Percentiles rank a stretch among this genome's conserved stretches.
Evolutionary conservation across 306 rosid species (phyloP).

Genomic region (Mimosa pudica): DNA sequence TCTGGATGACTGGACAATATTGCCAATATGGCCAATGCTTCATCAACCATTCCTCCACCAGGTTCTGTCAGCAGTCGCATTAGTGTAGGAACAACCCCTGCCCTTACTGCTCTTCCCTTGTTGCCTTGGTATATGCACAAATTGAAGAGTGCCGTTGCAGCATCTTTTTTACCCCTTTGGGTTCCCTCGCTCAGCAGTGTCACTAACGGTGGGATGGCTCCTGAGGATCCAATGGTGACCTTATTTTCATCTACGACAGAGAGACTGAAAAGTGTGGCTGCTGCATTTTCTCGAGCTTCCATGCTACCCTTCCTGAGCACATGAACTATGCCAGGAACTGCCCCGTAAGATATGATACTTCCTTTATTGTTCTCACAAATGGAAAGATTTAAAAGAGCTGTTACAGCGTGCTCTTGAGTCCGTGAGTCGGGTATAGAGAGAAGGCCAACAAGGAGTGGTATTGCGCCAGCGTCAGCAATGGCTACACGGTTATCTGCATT

Average conservation of each 20-base stretch:
- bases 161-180: conserved; percentile 97
- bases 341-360: conserved; percentile 76
- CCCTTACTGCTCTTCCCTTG: conserved; percentile 95
- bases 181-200: conserved; percentile 85
- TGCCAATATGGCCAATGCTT: conserved; percentile 94
- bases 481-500: conserved; percentile 97
- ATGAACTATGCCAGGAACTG: conserved; percentile 91
- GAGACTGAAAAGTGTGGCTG: conserved; percentile 98
- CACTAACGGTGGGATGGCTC: conserved; percentile 94
- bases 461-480: conserved; percentile 98
- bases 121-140: conserved; percentile 95
- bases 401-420: conserved; percentile 96
- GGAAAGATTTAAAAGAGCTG: conserved; percentile 97
- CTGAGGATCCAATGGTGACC: conserved; percentile 78
- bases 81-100: conserved; percentile 87
- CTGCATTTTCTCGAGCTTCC: conserved; percentile 99
- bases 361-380: conserved; percentile 92
- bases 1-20: conserved; percentile 90
- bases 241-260: conserved; percentile 94
- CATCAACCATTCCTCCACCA: conserved; percentile 93
- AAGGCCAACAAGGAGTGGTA: conserved; percentile 84
- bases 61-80: conserved; percentile 86
- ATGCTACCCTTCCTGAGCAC: conserved; percentile 94
- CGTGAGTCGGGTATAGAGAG: conserved; percentile 81
- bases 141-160: conserved; percentile 97